Base-by-base conservation (phyloP, 768 basidiomycete genomes). In the Antrodiella citrinella region DNA sequence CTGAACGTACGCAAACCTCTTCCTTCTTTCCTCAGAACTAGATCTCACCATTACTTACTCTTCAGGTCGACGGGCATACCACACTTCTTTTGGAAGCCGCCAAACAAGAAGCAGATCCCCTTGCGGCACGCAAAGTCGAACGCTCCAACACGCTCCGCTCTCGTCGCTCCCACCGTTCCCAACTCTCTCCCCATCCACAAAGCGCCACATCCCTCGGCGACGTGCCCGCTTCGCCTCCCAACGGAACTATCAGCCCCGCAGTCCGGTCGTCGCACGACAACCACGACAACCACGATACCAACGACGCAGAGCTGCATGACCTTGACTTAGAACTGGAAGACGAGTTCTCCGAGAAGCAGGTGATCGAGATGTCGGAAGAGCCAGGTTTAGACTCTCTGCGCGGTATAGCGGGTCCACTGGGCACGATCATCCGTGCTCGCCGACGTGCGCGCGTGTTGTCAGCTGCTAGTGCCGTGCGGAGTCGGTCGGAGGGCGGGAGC, bases 371-470 rank as follows among this genome's bases (percentile, higher is more conserved):
- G 53, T 52, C 80, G 13, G 91, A 94, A 64, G 89, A 95, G 59
- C 92, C 93, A 0, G 92, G 92, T 0, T 82, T 94, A 65, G 91
- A 91, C 54, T 78, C 93, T 0, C 72, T 96, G 1, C 80, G 94
- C 18, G 91, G 92, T 18, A 85, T 86, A 0, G 91, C 91, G 54
- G 91, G 92, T 4, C 76, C 91, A 0, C 73, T 95, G 20, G 92
- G 94, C 4, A 89, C 86, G 57, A 84, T 96, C 57, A 89, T 93
- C 49, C 77, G 84, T 11, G 82, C 83, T 0, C 57, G 57, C 41
- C 58, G 62, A 19, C 52, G 62, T 9, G 60, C 56, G 22, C 52
- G 54, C 2, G 61, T 59, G 0, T 48, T 62, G 12, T 59, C 57
- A 10, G 53, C 49, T 19, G 51, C 62, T 43, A 53, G 61, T 23